These are phyloP conservation scores for Aspergillus jensenii DNA, from an alignment of 2,329 filamentous ascomycete species.

Conservation along the genomic window DNA sequence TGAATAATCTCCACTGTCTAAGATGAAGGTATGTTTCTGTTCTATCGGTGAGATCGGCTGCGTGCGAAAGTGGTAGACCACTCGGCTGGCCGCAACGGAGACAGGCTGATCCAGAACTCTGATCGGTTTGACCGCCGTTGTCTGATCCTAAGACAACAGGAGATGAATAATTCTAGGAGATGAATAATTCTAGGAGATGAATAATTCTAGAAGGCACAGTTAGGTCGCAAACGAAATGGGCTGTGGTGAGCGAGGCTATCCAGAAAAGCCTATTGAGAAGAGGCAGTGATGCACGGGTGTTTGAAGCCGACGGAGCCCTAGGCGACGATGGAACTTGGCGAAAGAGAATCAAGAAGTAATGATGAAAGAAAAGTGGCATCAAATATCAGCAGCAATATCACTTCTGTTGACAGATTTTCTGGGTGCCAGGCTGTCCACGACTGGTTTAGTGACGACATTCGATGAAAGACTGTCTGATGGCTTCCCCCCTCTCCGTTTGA, in stretches of 20 bases:
- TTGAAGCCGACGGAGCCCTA: constrained; percentile 5
- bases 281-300: constrained; percentile 13
- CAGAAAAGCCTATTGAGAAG: constrained; percentile 13
- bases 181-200: constrained; percentile 22
- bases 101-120: constrained; percentile 12
- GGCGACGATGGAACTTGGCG: constrained; percentile 14
- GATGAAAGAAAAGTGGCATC: constrained; percentile 11
- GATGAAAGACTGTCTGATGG: constrained; percentile 15
- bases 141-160: constrained; percentile 11
- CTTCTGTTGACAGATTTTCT: constrained; percentile 27
- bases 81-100: constrained; percentile 5
- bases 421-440: constrained; percentile 10
- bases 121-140: constrained; percentile 13
- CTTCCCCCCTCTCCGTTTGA: constrained; percentile 20
- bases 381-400: constrained; percentile 16
- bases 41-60: constrained; percentile 2
- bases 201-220: constrained; percentile 28
- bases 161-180: constrained; percentile 26
- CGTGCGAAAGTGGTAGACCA: background rate
- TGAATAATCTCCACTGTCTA: background rate
- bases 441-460: constrained; percentile 24
- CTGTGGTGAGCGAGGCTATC: constrained; percentile 13
- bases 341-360: constrained; percentile 3
- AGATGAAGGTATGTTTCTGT: background rate
- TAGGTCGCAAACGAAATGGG: constrained; percentile 12